A percentile compares a stretch with the other conserved stretches of the same genome.
phyloP scores from a whole-genome alignment of 2,329 filamentous ascomycete species.

The Hypoxylon sp. region DNA sequence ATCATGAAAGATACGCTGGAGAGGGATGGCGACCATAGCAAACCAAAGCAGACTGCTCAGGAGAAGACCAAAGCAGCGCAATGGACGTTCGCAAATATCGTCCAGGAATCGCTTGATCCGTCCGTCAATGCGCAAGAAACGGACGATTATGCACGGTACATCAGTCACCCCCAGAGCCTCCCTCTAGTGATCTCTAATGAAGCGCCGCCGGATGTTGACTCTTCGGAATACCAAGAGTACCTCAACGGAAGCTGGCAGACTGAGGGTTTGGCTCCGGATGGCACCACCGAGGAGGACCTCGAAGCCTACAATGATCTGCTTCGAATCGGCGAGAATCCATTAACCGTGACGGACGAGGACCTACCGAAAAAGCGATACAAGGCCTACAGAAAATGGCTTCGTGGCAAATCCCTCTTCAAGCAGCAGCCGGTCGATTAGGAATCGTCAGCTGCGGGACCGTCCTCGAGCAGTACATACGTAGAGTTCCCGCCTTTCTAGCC shows the following conservation, averaged over 20 bases:
- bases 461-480: conserved; percentile 42
- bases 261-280: conserved; percentile 62
- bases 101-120: conserved; percentile 87
- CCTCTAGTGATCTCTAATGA: conserved; percentile 82
- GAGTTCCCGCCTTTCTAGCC: conserved; percentile 27
- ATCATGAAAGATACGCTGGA: conserved; percentile 67
- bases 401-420: conserved; percentile 95
- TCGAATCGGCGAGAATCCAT: conserved; percentile 80
- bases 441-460: conserved; percentile 40
- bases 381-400: conserved; percentile 93
- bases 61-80: conserved; percentile 87
- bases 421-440: conserved; percentile 75
- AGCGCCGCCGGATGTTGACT: conserved; percentile 68
- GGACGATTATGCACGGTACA: conserved; percentile 88
- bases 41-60: conserved; percentile 67
- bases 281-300: conserved; percentile 72
- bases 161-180: conserved; percentile 88
- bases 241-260: conserved; percentile 75
- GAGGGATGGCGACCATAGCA: conserved; percentile 47
- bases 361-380: conserved; percentile 94
- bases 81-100: conserved; percentile 88
- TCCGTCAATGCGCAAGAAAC: conserved; percentile 80
- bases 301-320: conserved; percentile 82
- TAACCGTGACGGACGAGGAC: conserved; percentile 91
- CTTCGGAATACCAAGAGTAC: conserved; percentile 81